These are phyloP conservation scores for Skeletonema marinoi DNA, from an alignment of 108 stramenopile genomes.

Conservation along the genomic window DNA sequence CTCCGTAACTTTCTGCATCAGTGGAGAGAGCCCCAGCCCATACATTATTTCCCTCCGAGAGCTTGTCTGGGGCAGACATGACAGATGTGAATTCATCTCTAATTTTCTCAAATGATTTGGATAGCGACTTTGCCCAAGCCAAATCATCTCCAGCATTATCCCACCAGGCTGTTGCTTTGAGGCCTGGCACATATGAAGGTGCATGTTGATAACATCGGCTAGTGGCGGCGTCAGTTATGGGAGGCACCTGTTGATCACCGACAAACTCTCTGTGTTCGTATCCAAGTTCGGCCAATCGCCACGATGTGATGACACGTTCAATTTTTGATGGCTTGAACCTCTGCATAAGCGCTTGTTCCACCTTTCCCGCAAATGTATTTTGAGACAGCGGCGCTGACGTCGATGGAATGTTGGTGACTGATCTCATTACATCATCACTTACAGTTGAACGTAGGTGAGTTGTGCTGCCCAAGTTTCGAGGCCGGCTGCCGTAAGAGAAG, in stretches of 20 bases:
- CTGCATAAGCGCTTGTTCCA: slow-evolving; percentile 65
- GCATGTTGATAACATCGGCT: slow-evolving; percentile 71
- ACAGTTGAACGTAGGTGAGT: background rate
- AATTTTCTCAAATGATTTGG: slow-evolving; percentile 61
- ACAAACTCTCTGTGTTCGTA: slow-evolving; percentile 78
- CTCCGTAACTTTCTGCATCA: slow-evolving; percentile 78
- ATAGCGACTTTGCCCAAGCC: slow-evolving; percentile 66
- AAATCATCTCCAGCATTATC: slow-evolving; percentile 46
- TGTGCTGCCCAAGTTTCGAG: background rate
- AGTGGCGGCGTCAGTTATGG: slow-evolving; percentile 28
- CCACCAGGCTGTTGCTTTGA: slow-evolving; percentile 73
- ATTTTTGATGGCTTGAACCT: slow-evolving; percentile 54
- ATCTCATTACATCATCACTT: slow-evolving; percentile 7
- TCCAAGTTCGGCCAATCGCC: slow-evolving; percentile 69
- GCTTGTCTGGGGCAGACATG: slow-evolving; percentile 49
- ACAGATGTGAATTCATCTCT: slow-evolving; percentile 79
- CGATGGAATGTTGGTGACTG: slow-evolving; percentile 40
- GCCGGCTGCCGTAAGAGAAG: background rate
- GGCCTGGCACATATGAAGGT: slow-evolving; percentile 80
- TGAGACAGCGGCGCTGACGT: slow-evolving; percentile 51
- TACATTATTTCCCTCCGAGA: slow-evolving; percentile 80
- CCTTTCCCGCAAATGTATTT: slow-evolving; percentile 72
- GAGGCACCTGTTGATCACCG: slow-evolving; percentile 48
- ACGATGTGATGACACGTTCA: slow-evolving; percentile 67
- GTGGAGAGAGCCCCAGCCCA: slow-evolving; percentile 85